Evolutionary conservation across 192 early-diverging fungal genomes (phyloP), one percentile per base, ranked within the genome.

Genomic region (Linnemannia schmuckeri): DNA sequence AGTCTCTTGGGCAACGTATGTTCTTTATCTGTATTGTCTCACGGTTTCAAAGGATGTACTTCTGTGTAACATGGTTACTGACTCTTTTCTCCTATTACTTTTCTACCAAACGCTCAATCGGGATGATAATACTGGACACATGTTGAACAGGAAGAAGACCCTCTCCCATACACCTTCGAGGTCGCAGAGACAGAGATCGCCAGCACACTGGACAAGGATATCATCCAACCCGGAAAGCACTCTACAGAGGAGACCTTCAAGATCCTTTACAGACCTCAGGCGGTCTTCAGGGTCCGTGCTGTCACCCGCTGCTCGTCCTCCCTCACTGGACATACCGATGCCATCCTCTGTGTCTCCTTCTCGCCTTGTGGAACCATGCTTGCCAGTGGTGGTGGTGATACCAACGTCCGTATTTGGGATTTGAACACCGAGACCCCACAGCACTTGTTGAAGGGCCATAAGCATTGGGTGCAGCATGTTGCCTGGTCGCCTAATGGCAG

Each of bases 331-430:
- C 98, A 99, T 81, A 96, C 97, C 8, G 98, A 99, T 72, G 97
- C 98, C 0, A 95, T 99, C n/a, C 90, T 99, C 22, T 94, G 93
- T 6, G 96, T 96, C 49, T 92, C 92, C 30, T 99, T 99, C 82
- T 96, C 94, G 79, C 98, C 98, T 24, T 96, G 98, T 74, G 97
- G 97, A 41, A 88, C 90, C 0, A 94, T 95, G 89, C 89, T 99
- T 78, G 98, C 98, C n/a, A 96, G 96, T 37, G 98, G 97, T 70
- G 98, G 97, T 37, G 94, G 98, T 35, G 98, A 99, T 88, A 95
- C 94, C 0, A 99, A 97, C 5, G 96, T 99, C 38, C 92, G 98
- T 40, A 93, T 99, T 61, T 99, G 98, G 98, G 98, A 99, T 92
- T 82, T 99, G 85, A 94, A 95, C 74, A 99, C 98, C 0, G 97